Conservation (phyloP, 2,329 filamentous ascomycete species). For the Penicillium sumatraense region DNA sequence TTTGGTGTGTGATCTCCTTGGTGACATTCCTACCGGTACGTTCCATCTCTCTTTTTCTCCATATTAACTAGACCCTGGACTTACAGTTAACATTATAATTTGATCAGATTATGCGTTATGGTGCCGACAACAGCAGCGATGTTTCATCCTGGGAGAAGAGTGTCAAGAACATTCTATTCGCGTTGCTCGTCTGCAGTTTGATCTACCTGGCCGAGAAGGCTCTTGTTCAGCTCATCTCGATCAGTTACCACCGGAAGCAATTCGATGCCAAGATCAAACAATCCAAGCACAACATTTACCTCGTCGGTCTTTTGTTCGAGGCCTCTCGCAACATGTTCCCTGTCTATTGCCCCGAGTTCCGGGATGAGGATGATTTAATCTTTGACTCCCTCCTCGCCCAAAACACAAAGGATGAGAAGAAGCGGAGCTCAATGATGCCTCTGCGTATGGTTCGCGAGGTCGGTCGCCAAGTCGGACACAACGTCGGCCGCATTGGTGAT, state of each 20-base stretch:
- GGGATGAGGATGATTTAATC: slow-evolving; percentile 89
- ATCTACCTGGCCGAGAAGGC: slow-evolving; percentile 64
- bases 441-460: slow-evolving; percentile 68
- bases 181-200: slow-evolving; percentile 59
- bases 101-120: slow-evolving; percentile 48
- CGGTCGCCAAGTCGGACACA: slow-evolving; percentile 67
- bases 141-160: slow-evolving; percentile 57
- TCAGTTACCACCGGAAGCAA: slow-evolving; percentile 71
- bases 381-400: slow-evolving; percentile 77
- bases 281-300: slow-evolving; percentile 82
- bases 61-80: background rate
- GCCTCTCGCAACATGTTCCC: slow-evolving; percentile 88
- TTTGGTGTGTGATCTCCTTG: slow-evolving; percentile 64
- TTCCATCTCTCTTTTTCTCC: slow-evolving; percentile 1
- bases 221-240: slow-evolving; percentile 67
- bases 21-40: slow-evolving; percentile 62
- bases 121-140: slow-evolving; percentile 43
- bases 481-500: slow-evolving; percentile 82
- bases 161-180: slow-evolving; percentile 64
- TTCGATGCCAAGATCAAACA: slow-evolving; percentile 76
- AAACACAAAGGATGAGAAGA: slow-evolving; percentile 57
- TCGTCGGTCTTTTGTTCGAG: slow-evolving; percentile 86
- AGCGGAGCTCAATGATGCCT: slow-evolving; percentile 70
- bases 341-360: slow-evolving; percentile 87
- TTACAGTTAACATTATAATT: background rate